phyloP scores from a whole-genome alignment of 805 yeast species.

The Saccharomycopsis lassenensis region DNA sequence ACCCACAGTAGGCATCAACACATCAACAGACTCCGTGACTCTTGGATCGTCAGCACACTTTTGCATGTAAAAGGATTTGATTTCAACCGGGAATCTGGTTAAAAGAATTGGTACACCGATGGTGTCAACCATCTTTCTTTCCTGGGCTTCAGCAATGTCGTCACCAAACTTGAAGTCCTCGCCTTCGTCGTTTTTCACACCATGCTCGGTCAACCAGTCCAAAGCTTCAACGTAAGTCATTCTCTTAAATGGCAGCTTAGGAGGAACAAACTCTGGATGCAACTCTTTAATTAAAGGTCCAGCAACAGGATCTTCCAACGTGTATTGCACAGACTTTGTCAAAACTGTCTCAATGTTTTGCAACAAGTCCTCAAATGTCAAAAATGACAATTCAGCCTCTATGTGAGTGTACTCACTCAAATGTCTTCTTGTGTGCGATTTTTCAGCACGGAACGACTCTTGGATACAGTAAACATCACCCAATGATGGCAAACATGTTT shows the following conservation, averaged over 20 bases:
- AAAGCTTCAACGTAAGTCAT: conserved; percentile 85
- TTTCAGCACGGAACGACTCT: conserved; percentile 98
- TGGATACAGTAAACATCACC: conserved; percentile 97
- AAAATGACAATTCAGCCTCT: conserved; percentile 87
- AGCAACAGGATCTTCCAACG: conserved; percentile 81
- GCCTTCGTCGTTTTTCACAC: conserved; percentile 89
- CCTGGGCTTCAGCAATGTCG: conserved; percentile 99
- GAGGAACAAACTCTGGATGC: conserved; percentile 85
- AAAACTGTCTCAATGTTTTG: conserved; percentile 75
- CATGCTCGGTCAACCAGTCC: conserved; percentile 94
- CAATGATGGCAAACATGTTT: conserved; percentile 89
- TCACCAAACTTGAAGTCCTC: conserved; percentile 92
- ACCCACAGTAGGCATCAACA: conserved; percentile 97
- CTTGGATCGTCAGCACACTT: conserved; percentile 81
- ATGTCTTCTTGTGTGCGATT: conserved; percentile 97
- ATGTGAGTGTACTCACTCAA: conserved; percentile 93
- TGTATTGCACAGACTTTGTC: conserved; percentile 57
- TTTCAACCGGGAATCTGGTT: conserved; percentile 91
- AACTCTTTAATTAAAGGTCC: conserved; percentile 84
- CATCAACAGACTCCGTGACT: conserved; percentile 97
- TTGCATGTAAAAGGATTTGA: conserved; percentile 97
- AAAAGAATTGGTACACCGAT: conserved; percentile 88
- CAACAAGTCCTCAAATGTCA: conserved; percentile 78
- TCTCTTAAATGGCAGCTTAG: conserved; percentile 80
- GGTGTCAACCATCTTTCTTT: conserved; percentile 95